Evolutionary conservation across 2,329 filamentous ascomycete species (phyloP).

Genomic region (Cercospora beticola): DNA sequence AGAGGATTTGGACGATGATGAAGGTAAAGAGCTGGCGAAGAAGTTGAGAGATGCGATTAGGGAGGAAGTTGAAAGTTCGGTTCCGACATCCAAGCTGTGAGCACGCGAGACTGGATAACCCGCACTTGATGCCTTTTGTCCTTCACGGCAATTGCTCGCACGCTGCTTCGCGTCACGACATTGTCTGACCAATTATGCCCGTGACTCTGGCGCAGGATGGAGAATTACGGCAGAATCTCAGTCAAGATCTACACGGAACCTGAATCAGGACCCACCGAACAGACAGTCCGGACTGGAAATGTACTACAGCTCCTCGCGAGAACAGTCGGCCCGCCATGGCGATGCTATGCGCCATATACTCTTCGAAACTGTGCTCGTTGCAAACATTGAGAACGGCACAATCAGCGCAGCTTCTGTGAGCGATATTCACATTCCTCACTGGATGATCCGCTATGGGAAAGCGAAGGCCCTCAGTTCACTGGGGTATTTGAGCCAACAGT

Average conservation of each 20-base stretch:
- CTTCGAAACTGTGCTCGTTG: neutral
- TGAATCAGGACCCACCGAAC: neutral
- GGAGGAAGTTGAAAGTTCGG: slow-evolving; percentile 19
- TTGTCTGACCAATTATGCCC: neutral
- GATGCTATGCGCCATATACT: neutral
- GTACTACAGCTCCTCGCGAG: neutral
- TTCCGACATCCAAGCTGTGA: slow-evolving; percentile 2
- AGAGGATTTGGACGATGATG: slow-evolving; percentile 74
- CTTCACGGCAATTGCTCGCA: neutral
- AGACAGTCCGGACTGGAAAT: neutral
- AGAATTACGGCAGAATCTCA: neutral
- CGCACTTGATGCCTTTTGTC: neutral
- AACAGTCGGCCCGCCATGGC: neutral
- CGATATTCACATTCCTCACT: neutral
- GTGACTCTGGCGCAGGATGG: neutral
- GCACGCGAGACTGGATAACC: neutral
- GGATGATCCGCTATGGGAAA: neutral
- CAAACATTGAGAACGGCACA: neutral
- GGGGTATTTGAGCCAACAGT: neutral
- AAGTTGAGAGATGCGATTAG: slow-evolving; percentile 45
- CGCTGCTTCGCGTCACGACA: neutral
- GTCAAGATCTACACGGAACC: neutral
- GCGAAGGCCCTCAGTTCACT: neutral
- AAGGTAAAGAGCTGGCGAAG: slow-evolving; percentile 61
- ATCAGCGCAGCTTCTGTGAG: neutral